These are phyloP conservation scores for Fusarium buharicum DNA, from an alignment of 2,329 filamentous ascomycete genomes.

Conservation along the genomic window DNA sequence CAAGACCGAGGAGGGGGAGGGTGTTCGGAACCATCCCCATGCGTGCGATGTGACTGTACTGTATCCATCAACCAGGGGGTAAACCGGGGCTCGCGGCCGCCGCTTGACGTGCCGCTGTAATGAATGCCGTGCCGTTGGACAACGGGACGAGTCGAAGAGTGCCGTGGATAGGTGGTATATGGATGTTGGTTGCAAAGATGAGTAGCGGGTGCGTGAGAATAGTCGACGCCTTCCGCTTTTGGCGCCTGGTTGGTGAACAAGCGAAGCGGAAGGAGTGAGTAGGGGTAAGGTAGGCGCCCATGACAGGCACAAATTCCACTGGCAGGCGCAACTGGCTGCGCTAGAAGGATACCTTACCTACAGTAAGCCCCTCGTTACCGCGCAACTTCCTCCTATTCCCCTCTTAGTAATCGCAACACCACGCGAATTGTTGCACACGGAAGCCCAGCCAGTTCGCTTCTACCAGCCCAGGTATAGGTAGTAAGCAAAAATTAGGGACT, in stretches of 20 bases:
- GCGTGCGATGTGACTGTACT: slow-evolving; percentile 14
- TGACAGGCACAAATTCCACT: slow-evolving; percentile 28
- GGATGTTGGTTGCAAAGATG: slow-evolving; percentile 20
- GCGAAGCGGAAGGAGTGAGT: slow-evolving; percentile 29
- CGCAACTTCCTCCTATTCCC: slow-evolving; percentile 25
- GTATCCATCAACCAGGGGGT: slow-evolving; percentile 15
- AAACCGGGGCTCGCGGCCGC: slow-evolving; percentile 26
- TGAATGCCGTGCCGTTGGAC: slow-evolving; percentile 37
- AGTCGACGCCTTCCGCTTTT: slow-evolving; percentile 45
- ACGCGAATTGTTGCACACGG: not conserved
- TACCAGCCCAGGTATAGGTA: not conserved
- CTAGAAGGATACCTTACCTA: slow-evolving; percentile 32
- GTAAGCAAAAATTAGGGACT: too few species aligned
- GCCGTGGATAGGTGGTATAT: slow-evolving; percentile 18
- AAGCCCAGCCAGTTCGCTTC: not conserved
- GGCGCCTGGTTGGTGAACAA: slow-evolving; percentile 34
- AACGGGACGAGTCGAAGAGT: slow-evolving; percentile 31
- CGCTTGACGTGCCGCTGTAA: slow-evolving; percentile 39
- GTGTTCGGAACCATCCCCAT: slow-evolving; percentile 17
- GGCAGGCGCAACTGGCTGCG: slow-evolving; percentile 29
- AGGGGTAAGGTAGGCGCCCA: slow-evolving; percentile 29
- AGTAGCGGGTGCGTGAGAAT: slow-evolving; percentile 37
- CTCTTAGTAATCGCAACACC: not conserved
- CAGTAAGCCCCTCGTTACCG: slow-evolving; percentile 27
- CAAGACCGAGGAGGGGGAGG: slow-evolving; percentile 10